Evolutionary conservation across 2,329 filamentous ascomycete genomes (phyloP).

Genomic region (Colletotrichum sp.): DNA sequence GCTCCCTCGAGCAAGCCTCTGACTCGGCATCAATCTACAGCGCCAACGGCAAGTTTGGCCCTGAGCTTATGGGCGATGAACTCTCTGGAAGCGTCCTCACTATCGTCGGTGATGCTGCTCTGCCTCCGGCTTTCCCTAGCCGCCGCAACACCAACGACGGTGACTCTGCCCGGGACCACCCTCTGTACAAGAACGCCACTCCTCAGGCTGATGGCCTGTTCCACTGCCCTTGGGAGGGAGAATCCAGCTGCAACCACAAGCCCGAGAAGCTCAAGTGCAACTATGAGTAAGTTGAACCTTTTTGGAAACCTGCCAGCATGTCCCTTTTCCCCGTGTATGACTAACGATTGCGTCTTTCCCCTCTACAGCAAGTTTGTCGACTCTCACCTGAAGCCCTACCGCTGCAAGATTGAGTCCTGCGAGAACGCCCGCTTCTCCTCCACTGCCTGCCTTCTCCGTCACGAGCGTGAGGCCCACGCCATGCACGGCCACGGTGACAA

Average conservation of each 20-base stretch:
- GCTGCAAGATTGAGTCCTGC: slow-evolving; percentile 86
- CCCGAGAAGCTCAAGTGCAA: slow-evolving; percentile 98
- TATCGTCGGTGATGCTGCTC: slow-evolving; percentile 43
- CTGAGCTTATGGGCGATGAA: slow-evolving; percentile 23
- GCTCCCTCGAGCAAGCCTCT: slow-evolving; percentile 29
- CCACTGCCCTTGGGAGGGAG: slow-evolving; percentile 87
- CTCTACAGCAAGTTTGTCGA: slow-evolving; percentile 87
- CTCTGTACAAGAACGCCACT: slow-evolving; percentile 71
- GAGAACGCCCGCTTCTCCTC: slow-evolving; percentile 91
- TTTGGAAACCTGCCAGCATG: neutral
- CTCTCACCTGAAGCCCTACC: slow-evolving; percentile 95
- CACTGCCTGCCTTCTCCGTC: slow-evolving; percentile 90
- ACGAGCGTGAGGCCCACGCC: slow-evolving; percentile 94
- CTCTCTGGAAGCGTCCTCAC: slow-evolving; percentile 20
- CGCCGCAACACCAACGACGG: slow-evolving; percentile 57
- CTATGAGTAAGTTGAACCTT: slow-evolving; percentile 78
- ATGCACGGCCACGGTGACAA: slow-evolving; percentile 95
- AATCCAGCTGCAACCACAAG: slow-evolving; percentile 80
- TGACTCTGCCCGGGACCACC: slow-evolving; percentile 69
- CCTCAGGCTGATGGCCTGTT: slow-evolving; percentile 80
- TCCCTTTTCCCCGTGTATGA: neutral
- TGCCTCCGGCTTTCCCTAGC: slow-evolving; percentile 43
- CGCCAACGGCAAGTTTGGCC: slow-evolving; percentile 40
- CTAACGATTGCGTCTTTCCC: slow-evolving; percentile 28
- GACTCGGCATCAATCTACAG: slow-evolving; percentile 34